These are phyloP conservation scores for Talaromyces sp. DNA, from an alignment of 2,329 filamentous ascomycete genomes.

Conservation along the genomic window DNA sequence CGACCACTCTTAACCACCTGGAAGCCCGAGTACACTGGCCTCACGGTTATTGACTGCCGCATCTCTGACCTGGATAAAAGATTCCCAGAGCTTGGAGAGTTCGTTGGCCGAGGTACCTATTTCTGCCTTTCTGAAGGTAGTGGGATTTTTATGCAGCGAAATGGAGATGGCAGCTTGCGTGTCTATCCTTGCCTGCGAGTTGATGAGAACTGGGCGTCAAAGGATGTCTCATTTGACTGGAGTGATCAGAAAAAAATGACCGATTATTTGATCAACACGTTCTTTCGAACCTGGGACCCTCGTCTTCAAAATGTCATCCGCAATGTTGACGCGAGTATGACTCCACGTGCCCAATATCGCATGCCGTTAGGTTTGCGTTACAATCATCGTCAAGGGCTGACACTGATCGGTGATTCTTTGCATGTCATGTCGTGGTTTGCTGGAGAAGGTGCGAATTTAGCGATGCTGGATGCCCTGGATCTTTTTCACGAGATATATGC, in stretches of 20 bases:
- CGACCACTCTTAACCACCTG: constrained; percentile 23
- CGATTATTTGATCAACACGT: background rate
- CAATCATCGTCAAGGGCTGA: constrained; percentile 23
- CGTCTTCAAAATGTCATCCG: constrained; percentile 17
- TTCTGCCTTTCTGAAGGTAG: constrained; percentile 20
- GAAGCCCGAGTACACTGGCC: constrained; percentile 24
- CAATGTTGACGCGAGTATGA: constrained; percentile 13
- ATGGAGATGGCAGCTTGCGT: background rate
- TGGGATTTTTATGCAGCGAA: background rate
- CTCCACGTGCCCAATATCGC: constrained; percentile 21
- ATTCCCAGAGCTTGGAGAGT: constrained; percentile 10
- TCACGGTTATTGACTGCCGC: constrained; percentile 19
- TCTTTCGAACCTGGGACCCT: constrained; percentile 12
- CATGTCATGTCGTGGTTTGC: constrained; percentile 30
- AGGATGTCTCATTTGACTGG: background rate
- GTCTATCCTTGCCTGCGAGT: background rate
- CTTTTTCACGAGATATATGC: background rate
- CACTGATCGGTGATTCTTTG: constrained; percentile 27
- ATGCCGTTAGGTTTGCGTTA: constrained; percentile 25
- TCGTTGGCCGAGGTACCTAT: constrained; percentile 21
- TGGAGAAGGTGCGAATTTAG: constrained; percentile 25
- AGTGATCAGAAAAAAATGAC: background rate
- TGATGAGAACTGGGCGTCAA: background rate
- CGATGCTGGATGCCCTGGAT: constrained; percentile 3
- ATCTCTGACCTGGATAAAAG: constrained; percentile 24